Base-by-base conservation (phyloP, 73 alveolate species). In the Paraurostyla sp. region DNA sequence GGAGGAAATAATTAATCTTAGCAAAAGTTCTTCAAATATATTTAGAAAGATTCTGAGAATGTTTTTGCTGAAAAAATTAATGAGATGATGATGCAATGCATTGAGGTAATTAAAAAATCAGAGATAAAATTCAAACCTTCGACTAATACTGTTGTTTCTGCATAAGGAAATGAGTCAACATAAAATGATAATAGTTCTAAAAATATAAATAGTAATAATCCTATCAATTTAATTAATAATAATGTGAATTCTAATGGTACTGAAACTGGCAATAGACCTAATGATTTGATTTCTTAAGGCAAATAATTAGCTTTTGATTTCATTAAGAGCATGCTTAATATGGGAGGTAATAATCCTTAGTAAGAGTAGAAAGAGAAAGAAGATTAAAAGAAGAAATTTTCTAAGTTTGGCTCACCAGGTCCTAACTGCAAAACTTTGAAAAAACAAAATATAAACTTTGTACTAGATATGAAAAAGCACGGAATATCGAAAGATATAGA, bases 1-100 rank as follows among this genome's bases (percentile, higher is more conserved):
- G 97, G 97, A 16, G 97, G 97, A 16, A 92, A 92, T 59, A 38
- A 59, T 2, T 48, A 42, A 56, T 46, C 83, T 15, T 89, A 92
- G 54, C 68, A 57, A 71, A 78, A 80, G 29, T 92, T 92, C 69
- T 50, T 38, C 46, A 69, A 69, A 20, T 76, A 80, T 80, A 80
- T 92, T 58, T 23, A 29, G 33, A 76, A 69, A 32, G 96, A 92
- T 63, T n/a, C 49, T 18, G 87, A 69, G 50, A 92, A 92, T 80
- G 36, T 46, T 30, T 88, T 92, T 81, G 76, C 91, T 23, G 78
- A 35, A 0, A 50, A 33, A 25, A 22, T 92, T n/a, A 75, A 51
- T 15, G 97, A 92, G 18, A 58, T 58, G 25, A 23, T 92, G 36
- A 0, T 23, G 1, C 33, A 54, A 35, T 43, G 76, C 29, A 65